A percentile compares a stretch with the other conserved stretches of the same genome.
Conservation (phyloP, 768 basidiomycete species). For the Sarcomyxa edulis region DNA sequence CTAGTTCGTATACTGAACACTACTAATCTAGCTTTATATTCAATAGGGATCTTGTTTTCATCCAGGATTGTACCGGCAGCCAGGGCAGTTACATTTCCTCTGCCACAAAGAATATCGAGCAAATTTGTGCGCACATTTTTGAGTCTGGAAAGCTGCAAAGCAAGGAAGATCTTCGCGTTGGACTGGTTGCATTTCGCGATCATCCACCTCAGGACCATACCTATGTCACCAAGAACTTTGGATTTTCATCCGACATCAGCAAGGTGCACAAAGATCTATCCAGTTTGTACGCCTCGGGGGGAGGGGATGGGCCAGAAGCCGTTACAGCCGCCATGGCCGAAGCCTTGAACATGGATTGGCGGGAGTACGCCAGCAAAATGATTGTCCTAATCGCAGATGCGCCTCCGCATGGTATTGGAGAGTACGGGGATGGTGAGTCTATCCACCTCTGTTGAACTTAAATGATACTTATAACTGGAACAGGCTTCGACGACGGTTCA, state of each 20-base stretch:
- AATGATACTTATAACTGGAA: constrained; percentile 9
- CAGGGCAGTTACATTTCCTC: constrained; percentile 90
- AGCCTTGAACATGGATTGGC: constrained; percentile 87
- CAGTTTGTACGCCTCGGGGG: constrained; percentile 81
- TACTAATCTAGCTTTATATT: too few species aligned
- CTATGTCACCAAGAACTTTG: constrained; percentile 90
- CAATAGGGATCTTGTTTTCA: constrained; percentile 92
- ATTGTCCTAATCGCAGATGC: constrained; percentile 96
- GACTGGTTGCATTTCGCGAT: constrained; percentile 92
- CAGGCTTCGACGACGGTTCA: constrained; percentile 91
- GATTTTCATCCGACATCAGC: constrained; percentile 88
- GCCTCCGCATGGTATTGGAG: constrained; percentile 95
- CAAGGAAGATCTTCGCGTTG: constrained; percentile 85
- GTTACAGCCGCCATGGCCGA: constrained; percentile 92
- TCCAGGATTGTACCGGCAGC: constrained; percentile 93
- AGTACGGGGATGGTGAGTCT: constrained; percentile 86
- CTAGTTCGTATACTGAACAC: constrained; percentile 11
- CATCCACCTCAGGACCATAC: constrained; percentile 97
- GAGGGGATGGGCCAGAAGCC: constrained; percentile 95
- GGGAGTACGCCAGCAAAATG: constrained; percentile 87
- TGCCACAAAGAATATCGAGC: constrained; percentile 93
- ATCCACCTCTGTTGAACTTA: constrained; percentile 9
- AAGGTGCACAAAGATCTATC: constrained; percentile 83
- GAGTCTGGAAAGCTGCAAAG: constrained; percentile 89
- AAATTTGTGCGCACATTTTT: constrained; percentile 92